Evolutionary conservation across 2,329 filamentous ascomycete genomes (phyloP), one percentile per base, ranked within the genome.

Genomic region (Clarireedia homoeocarpa): DNA sequence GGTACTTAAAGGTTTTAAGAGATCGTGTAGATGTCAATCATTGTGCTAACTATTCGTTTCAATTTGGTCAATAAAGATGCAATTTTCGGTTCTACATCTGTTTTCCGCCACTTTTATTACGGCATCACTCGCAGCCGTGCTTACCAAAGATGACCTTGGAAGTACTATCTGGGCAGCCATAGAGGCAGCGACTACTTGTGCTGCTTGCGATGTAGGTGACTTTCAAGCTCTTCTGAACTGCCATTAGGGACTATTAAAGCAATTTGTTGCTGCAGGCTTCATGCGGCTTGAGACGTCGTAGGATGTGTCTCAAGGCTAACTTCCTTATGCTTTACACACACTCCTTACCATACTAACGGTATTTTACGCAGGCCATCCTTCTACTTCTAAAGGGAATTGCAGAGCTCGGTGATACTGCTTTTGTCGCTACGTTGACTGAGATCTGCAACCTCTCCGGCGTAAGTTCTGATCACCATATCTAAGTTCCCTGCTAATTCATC

Each of bases 331-430:
- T 34, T 34, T 12, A 2, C 30, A 34, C 12, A 12, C 12, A 4
- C 30, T 34, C 30, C 30, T 34, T 34, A 34, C 30, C 4, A 34
- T 34, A 34, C 54, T 53, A 45, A 55, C 26, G 15, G 9, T 17
- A 5, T 20, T 45, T 6, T 9, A 26, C n/a, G 34, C 5, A 63
- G 63, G 58, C 63, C 17, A 60, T 75, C 15, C 63, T 77, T 2
- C 59, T 67, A 12, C 62, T 72, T 7, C 71, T 80, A 15, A 77
- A 79, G 59, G 70, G 70, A 1, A 64, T 77, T 30, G 72, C 76
- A 5, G 63, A 62, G 14, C 58, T 78, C 3, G 76, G 77, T 4
- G 72, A 79, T 39, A 53, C 63, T 6, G 62, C 69, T 5, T 74
- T 80, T 57, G 66, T 74, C 30, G 62, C 64, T 55, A 66, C 69